Conservation (phyloP, 208 protist species). For the Tritrichomonas musculus region DNA sequence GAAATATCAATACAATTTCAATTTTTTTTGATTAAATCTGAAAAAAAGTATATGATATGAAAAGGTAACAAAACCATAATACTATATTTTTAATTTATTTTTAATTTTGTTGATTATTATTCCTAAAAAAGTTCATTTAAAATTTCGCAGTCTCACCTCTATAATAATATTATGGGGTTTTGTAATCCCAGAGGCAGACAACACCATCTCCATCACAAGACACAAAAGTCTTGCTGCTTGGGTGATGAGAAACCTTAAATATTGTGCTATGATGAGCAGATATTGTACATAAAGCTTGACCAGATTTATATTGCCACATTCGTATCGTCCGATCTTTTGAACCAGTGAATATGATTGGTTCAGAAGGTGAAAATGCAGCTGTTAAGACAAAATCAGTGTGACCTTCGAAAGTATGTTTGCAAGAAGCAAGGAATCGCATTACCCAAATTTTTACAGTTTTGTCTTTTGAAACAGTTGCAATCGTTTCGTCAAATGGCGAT, state of each 20-base stretch:
- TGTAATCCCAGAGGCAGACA: not conserved
- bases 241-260: not conserved
- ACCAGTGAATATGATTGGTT: not conserved
- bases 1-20: no score
- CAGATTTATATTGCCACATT: slow-evolving; percentile 4
- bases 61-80: no score
- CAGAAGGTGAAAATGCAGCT: not conserved
- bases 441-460: slow-evolving; percentile 9
- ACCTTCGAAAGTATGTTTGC: not conserved
- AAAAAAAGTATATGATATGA: no score
- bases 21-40: no score
- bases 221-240: not conserved
- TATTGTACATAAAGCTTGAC: not conserved
- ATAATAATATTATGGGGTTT: no score
- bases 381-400: not conserved
- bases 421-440: not conserved
- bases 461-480: not conserved
- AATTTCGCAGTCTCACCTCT: no score
- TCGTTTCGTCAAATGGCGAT: slow-evolving; percentile 12
- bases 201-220: not conserved
- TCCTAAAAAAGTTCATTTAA: no score
- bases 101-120: no score
- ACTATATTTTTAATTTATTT: no score
- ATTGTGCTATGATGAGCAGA: not conserved
- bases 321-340: slow-evolving; percentile 6